A percentile compares a stretch with the other conserved stretches of the same genome.
Conservation (phyloP, 1,284 basidiomycete species). For the Vanrija humicola region DNA sequence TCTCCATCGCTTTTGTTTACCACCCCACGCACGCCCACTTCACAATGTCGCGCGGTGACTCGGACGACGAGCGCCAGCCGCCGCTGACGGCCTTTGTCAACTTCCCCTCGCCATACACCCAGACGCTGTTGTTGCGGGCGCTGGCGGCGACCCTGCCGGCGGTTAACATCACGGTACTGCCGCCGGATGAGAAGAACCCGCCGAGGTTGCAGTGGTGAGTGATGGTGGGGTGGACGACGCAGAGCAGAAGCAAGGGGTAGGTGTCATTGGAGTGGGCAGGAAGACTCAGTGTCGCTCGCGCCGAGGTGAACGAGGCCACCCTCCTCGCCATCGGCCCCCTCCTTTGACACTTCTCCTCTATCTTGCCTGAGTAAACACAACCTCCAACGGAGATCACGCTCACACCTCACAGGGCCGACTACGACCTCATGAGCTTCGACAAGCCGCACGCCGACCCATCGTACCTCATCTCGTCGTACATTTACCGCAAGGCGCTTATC, state of each 20-base stretch:
- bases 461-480: conserved; percentile 77
- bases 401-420: conserved; percentile 51
- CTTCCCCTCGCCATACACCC: conserved; percentile 76
- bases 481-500: conserved; percentile 87
- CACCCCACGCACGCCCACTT: too few species aligned
- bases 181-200: conserved; percentile 27
- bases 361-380: too few species aligned
- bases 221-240: too few species aligned
- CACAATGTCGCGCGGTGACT: background rate
- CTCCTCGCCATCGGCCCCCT: background rate
- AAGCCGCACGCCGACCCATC: conserved; percentile 53
- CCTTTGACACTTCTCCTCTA: background rate
- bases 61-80: background rate
- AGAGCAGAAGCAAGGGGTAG: too few species aligned
- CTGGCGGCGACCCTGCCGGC: conserved; percentile 48
- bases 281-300: too few species aligned
- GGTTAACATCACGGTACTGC: conserved; percentile 33
- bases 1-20: too few species aligned
- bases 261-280: too few species aligned
- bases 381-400: conserved; percentile 3
- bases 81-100: conserved; percentile 57
- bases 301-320: too few species aligned
- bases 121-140: conserved; percentile 63
- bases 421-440: conserved; percentile 76
- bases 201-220: conserved; percentile 45